Evolutionary conservation across 2,329 filamentous ascomycete genomes (phyloP).

Genomic region (Chaetothyriales sp.): DNA sequence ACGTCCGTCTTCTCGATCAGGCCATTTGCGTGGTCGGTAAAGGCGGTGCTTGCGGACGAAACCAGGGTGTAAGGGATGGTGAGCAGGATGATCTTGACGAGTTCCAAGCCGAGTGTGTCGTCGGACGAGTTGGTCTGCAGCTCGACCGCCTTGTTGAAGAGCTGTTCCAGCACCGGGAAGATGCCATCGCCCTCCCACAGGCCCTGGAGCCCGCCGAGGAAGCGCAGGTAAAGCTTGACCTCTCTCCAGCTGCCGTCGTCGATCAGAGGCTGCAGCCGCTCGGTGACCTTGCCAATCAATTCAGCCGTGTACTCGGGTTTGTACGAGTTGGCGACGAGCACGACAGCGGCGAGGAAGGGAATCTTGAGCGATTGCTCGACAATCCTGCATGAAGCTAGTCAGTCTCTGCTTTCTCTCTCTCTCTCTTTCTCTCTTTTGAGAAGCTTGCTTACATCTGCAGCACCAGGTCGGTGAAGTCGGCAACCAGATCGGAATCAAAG

Average conservation of each 20-base stretch:
- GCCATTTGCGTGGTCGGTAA: constrained; percentile 57
- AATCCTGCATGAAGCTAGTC: constrained; percentile 30
- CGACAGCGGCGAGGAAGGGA: constrained; percentile 77
- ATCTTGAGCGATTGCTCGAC: constrained; percentile 93
- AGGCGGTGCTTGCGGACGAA: constrained; percentile 45
- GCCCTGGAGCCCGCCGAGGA: constrained; percentile 72
- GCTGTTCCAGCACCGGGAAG: constrained; percentile 68
- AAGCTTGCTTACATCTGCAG: constrained; percentile 51
- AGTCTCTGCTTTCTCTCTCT: neutral
- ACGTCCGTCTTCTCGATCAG: constrained; percentile 90
- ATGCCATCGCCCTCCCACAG: constrained; percentile 71
- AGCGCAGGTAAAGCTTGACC: constrained; percentile 78
- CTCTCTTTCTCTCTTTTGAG: neutral
- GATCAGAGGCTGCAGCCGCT: constrained; percentile 51
- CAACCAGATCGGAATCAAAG: constrained; percentile 66
- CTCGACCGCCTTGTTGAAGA: constrained; percentile 85
- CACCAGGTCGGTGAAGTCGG: constrained; percentile 55
- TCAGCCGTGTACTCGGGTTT: constrained; percentile 60
- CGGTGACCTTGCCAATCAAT: constrained; percentile 49
- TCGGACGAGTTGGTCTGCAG: constrained; percentile 85
- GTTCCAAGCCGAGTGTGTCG: constrained; percentile 61
- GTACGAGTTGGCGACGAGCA: constrained; percentile 62
- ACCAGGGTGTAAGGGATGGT: constrained; percentile 84
- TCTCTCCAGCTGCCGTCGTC: constrained; percentile 68
- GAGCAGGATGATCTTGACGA: constrained; percentile 91